A percentile compares a stretch with the other conserved stretches of the same genome.
Conservation (phyloP, 176 grass and related monocot genomes). For the Paspalum vaginatum region DNA sequence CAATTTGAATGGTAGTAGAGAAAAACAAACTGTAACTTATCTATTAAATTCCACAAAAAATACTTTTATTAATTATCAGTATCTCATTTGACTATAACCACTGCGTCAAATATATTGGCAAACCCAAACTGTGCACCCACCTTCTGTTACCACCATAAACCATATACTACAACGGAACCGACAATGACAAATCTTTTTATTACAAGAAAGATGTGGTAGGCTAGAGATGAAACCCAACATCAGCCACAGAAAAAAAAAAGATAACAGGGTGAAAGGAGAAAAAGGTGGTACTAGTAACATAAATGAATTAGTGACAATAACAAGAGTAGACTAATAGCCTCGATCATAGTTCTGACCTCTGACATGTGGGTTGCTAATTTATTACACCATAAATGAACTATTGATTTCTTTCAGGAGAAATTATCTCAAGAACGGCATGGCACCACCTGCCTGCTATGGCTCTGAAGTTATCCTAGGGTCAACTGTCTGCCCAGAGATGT, state of each 20-base stretch:
- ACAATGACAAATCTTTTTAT: not conserved
- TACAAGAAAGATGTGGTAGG: not conserved
- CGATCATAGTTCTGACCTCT: not conserved
- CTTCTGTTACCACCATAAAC: not conserved
- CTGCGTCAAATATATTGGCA: slow-evolving; percentile 6
- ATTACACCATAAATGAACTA: not conserved
- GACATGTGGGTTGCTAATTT: not conserved
- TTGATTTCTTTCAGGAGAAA: not conserved
- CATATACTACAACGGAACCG: no score
- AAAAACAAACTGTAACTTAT: not conserved
- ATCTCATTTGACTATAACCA: slow-evolving; percentile 6
- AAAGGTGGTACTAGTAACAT: not conserved
- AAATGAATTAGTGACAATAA: not conserved
- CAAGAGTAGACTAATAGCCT: not conserved
- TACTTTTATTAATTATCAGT: not conserved
- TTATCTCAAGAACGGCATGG: not conserved
- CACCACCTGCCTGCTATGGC: not conserved
- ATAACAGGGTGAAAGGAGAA: not conserved
- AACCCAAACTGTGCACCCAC: not conserved
- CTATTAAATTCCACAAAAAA: not conserved
- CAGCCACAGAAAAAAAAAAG: not conserved
- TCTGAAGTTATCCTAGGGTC: not conserved
- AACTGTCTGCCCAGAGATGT: not conserved
- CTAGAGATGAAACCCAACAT: not conserved
- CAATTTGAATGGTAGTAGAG: not conserved